A percentile compares a stretch with the other conserved stretches of the same genome.
phyloP scores from a whole-genome alignment of 2,329 filamentous ascomycete species.

The Botrytis fragariae region DNA sequence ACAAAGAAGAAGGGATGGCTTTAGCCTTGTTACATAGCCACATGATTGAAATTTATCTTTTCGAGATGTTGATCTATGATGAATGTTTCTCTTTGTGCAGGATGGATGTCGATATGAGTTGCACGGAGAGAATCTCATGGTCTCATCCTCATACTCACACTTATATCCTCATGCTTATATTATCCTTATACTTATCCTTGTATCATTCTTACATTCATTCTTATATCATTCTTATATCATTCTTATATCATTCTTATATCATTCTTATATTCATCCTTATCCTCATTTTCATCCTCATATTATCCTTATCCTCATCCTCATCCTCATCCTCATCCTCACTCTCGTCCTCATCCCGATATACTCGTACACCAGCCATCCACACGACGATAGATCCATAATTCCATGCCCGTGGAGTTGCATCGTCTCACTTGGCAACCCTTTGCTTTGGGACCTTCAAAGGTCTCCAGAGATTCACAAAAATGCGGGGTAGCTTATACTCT shows the following conservation, averaged over 20 bases:
- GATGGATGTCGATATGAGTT: no score
- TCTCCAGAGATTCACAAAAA: neutral
- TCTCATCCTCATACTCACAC: neutral
- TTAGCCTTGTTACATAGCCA: neutral
- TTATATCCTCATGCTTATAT: neutral
- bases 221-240: no score
- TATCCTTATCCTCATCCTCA: no score
- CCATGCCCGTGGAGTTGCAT: neutral
- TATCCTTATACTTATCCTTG: no score
- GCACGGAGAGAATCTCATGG: no score
- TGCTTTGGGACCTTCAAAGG: neutral
- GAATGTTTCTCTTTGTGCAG: neutral
- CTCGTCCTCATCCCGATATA: no score
- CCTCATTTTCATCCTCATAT: no score
- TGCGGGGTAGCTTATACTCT: constrained; percentile 7
- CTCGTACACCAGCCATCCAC: no score
- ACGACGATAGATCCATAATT: neutral
- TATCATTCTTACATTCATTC: no score
- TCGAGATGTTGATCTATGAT: neutral
- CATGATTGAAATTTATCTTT: neutral
- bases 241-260: no score
- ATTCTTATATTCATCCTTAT: no score
- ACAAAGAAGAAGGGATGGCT: neutral
- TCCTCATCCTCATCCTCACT: no score
- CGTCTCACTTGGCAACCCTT: neutral